Conservation (phyloP, 257 asterid species). For the Capsicum rhomboideum region DNA sequence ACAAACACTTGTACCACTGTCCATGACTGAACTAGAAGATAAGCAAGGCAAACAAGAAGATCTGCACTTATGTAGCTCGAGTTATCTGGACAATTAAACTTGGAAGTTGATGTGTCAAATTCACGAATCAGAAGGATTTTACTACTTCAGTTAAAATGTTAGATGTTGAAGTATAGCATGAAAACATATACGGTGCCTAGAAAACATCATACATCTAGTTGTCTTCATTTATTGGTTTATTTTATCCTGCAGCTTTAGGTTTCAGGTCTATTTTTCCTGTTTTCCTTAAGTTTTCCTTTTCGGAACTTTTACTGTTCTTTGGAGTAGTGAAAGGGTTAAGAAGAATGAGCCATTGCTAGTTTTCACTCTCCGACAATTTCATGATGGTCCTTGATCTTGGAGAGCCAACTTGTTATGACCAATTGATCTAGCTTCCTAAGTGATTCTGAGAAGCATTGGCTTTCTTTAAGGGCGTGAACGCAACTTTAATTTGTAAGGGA, state of each 20-base stretch:
- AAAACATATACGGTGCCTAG: neutral
- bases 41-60: neutral
- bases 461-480: neutral
- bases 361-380: neutral
- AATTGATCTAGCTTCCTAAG: neutral
- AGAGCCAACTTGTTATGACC: neutral
- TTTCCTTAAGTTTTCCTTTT: neutral
- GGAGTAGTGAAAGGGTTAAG: neutral
- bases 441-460: neutral
- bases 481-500: neutral
- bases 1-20: neutral
- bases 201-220: neutral
- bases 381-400: neutral
- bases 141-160: neutral
- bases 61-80: neutral
- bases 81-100: neutral
- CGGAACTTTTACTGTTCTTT: neutral
- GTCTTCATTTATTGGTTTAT: neutral
- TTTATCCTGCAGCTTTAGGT: neutral
- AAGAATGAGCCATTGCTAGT: neutral
- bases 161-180: neutral
- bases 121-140: neutral
- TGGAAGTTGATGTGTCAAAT: neutral
- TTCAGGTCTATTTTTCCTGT: neutral
- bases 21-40: neutral